A percentile compares a stretch with the other conserved stretches of the same genome.
These are phyloP conservation scores for Phytophthora hibernalis DNA, from an alignment of 352 stramenopile genomes.

Conservation along the genomic window DNA sequence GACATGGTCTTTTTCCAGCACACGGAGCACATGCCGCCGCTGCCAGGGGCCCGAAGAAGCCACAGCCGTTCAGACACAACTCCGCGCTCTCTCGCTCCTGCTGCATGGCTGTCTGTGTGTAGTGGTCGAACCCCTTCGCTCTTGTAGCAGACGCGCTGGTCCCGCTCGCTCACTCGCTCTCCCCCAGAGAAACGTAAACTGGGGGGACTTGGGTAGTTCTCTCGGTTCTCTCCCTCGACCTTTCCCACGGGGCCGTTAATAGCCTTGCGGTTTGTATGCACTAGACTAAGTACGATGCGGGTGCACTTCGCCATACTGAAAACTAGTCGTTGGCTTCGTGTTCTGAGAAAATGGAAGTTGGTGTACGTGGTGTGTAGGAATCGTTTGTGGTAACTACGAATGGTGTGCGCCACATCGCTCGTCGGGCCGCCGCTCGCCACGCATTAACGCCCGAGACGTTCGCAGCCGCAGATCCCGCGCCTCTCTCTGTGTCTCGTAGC, in stretches of 20 bases:
- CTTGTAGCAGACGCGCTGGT: constrained; percentile 1
- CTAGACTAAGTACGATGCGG: background rate
- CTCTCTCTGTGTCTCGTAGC: constrained; percentile 15
- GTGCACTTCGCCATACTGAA: background rate
- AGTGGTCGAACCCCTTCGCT: background rate
- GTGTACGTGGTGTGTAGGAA: background rate
- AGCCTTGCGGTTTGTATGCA: background rate
- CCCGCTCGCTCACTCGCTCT: background rate
- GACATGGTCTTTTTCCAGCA: constrained; percentile 90
- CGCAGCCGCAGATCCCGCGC: constrained; percentile 22
- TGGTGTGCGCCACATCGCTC: constrained; percentile 10
- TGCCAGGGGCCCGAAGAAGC: constrained; percentile 80
- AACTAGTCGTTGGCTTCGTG: background rate
- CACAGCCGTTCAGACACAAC: constrained; percentile 77
- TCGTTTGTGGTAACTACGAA: background rate
- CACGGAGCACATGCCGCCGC: constrained; percentile 83
- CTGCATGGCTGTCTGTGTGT: constrained; percentile 57
- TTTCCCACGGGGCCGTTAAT: background rate
- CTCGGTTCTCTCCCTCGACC: background rate
- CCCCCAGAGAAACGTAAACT: constrained; percentile 3
- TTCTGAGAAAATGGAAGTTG: background rate
- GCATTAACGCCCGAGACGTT: constrained; percentile 29
- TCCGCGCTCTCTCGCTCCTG: constrained; percentile 82
- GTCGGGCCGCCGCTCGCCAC: constrained; percentile 32
- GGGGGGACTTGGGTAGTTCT: no score